Conservation (phyloP, 306 rosid species). For the Malus sylvestris region DNA sequence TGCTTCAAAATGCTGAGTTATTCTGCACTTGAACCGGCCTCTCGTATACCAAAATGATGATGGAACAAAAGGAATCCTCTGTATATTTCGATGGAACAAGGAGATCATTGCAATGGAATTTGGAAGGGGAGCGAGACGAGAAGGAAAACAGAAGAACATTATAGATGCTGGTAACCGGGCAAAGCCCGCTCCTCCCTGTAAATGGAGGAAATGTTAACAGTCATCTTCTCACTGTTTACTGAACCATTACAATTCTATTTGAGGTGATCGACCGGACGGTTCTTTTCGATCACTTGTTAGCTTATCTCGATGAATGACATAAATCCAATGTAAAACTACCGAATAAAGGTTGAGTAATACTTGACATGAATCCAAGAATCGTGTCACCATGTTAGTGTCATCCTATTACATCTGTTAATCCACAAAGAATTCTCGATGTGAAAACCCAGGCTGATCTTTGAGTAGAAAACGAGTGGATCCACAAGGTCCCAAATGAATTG, state of each 20-base stretch:
- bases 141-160: not conserved
- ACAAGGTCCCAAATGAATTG: not conserved
- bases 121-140: conserved; percentile 13
- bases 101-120: conserved; percentile 16
- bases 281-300: conserved; percentile 6
- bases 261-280: conserved; percentile 7
- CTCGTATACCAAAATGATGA: not conserved
- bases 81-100: conserved; percentile 8
- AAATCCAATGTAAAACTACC: not conserved
- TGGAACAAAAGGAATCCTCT: not conserved
- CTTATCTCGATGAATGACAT: not conserved
- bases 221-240: not conserved
- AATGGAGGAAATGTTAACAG: not conserved
- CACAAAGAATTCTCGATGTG: too few relatives aligned
- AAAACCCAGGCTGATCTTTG: too few relatives aligned
- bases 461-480: too few relatives aligned
- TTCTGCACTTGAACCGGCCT: not conserved
- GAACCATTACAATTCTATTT: not conserved
- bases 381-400: too few relatives aligned
- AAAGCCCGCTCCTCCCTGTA: not conserved
- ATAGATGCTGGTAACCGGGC: conserved; percentile 7
- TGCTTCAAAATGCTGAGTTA: too few relatives aligned
- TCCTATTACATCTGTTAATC: too few relatives aligned
- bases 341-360: too few relatives aligned
- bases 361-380: too few relatives aligned